Evolutionary conservation across 495 filamentous ascomycete genomes (phyloP), one percentile per base, ranked within the genome.

Genomic region (Terfezia boudieri): DNA sequence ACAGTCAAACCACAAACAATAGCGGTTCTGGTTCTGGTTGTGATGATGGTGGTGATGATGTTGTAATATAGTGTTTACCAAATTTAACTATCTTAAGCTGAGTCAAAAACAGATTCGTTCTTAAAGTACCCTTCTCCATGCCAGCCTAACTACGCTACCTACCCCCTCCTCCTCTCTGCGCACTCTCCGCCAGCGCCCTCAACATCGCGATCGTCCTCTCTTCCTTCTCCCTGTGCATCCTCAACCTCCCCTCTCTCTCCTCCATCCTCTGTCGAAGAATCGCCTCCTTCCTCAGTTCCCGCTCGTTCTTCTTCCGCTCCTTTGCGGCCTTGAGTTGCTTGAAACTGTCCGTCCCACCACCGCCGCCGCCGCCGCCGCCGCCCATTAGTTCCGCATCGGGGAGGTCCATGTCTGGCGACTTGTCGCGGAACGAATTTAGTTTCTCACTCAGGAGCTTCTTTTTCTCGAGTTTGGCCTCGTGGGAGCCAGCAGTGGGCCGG

Each of bases 391-490:
- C 77, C 2, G 61, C 58, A 32, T 83, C 82, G 0, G 64, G 66
- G 0, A 82, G 70, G 53, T 83, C 82, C 11, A 60, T 66, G 1
- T 71, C 78, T 1, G 73, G 73, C 22, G 72, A 75, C 60, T 70
- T 73, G 9, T 83, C 77, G 1, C 76, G 68, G 58, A 81, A 84
- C 17, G 67, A 68, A 8, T 71, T 66, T 68, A 81, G 70, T 67
- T 74, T 76, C 11, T 75, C 77, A 54, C 71, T 73, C 11, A 73
- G 58, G 55, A 71, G 73, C 43, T 65, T 63, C 50, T 79, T 80
- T 71, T 94, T 94, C 71, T 98, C 89, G 5, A 98, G 72, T 54
- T 78, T 76, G 9, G 89, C 77, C 67, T 93, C 90, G 26, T 80
- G 78, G 2, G 85, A 87, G 1, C 89, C 87, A 0, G 89, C 68